phyloP scores from a whole-genome alignment of 2,329 filamentous ascomycete species.

The Botrytis squamosa region DNA sequence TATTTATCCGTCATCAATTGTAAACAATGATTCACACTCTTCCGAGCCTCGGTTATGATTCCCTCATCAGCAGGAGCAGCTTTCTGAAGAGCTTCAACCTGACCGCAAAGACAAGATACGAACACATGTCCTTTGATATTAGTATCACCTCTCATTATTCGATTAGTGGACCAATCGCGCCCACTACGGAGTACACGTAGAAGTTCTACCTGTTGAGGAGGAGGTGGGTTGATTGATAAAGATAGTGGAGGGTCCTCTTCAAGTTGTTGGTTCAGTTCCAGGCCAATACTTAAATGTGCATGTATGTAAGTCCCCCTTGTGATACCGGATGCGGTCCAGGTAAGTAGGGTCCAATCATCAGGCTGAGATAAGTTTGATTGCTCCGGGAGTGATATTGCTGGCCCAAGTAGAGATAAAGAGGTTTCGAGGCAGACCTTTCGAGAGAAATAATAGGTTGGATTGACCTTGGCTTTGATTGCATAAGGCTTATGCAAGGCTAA shows the following conservation, averaged over 20 bases:
- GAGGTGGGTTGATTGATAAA: neutral
- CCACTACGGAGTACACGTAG: conserved; percentile 3
- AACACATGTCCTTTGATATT: conserved; percentile 48
- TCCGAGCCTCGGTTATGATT: conserved; percentile 26
- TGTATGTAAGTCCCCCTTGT: neutral
- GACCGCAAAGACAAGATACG: conserved; percentile 42
- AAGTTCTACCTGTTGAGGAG: conserved; percentile 7
- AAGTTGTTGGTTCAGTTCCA: conserved; percentile 29
- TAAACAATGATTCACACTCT: conserved; percentile 27
- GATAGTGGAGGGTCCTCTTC: conserved; percentile 19
- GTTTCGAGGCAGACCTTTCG: conserved; percentile 49
- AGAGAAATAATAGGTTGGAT: conserved; percentile 52
- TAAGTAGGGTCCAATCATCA: conserved; percentile 9
- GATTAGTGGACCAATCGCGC: conserved; percentile 23
- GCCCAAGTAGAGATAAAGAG: conserved; percentile 31
- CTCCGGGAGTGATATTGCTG: conserved; percentile 8
- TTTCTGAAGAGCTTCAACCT: conserved; percentile 40
- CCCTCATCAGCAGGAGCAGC: conserved; percentile 22
- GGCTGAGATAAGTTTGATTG: conserved; percentile 4
- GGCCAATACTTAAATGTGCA: conserved; percentile 10
- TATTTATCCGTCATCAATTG: conserved; percentile 23
- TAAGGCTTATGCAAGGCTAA: conserved; percentile 54
- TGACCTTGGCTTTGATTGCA: conserved; percentile 43
- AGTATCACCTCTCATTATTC: conserved; percentile 44
- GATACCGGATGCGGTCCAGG: neutral